Base-by-base conservation (phyloP, 2,329 filamentous ascomycete species). In the Calonectria honghensis region DNA sequence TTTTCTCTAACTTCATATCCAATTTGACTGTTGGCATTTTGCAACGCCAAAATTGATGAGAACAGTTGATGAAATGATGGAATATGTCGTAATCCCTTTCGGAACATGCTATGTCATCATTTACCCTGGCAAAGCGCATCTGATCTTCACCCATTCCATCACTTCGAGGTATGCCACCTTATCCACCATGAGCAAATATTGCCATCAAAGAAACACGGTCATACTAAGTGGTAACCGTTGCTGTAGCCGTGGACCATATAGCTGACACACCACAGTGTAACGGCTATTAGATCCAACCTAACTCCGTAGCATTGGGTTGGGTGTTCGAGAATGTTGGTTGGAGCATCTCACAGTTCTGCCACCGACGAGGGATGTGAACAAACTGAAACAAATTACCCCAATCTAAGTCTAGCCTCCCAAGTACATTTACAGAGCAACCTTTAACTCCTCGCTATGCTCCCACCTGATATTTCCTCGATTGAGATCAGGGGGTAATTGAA, bases 381-480 rank as follows among this genome's bases (percentile, higher is more conserved):
- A 41, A 41, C 24, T 37, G 57, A 41, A 63, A 63, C 35, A 29
- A 41, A 63, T 29, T 27, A 63, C 57, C 13, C 57, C 67, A 68
- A 68, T 68, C 65, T 68, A 68, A 68, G 48, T 35, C 48, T 68
- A 54, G 65, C 50, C 35, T 68, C 39, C 45, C 41, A 52, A 71
- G 57, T 69, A 72, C 45, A 68, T 37, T 57, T 48, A 59, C 52
- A 65, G 35, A 64, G 66, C 31, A 76, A 68, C 74, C 72, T 68
- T 72, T 45, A 81, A 81, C 80, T 81, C 80, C 80, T 76, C 79
- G 80, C 80, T 81, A 77, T 77, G 75, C 72, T 72, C 51, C 73
- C 64, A 66, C 16, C 57, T 39, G 24, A 63, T 63, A 16, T 24
- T 16, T 63, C 57, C 57, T 41, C 24, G 75, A 71, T 68, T 64